Conservation (phyloP, 2,329 filamentous ascomycete species). For the Hirsutella minnesotensis region DNA sequence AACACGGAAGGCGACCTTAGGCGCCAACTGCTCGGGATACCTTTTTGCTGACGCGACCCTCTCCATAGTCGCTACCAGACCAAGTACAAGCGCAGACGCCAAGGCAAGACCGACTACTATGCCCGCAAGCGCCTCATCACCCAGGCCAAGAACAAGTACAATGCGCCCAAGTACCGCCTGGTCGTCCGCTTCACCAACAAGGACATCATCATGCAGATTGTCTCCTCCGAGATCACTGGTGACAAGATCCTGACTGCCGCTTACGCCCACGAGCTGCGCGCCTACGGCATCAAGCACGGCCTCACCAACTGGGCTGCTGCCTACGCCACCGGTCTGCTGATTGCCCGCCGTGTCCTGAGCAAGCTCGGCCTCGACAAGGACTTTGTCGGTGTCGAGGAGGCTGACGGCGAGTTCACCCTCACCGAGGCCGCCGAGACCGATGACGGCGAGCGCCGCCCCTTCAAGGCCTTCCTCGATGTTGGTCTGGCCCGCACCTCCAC, state of each 20-base stretch:
- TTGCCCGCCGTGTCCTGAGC: constrained; percentile 91
- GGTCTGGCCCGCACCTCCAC: constrained; percentile 95
- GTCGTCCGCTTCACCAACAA: constrained; percentile 99
- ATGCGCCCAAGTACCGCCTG: constrained; percentile 98
- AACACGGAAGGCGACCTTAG: not conserved
- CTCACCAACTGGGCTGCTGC: constrained; percentile 99
- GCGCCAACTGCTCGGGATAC: not conserved
- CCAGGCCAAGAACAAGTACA: constrained; percentile 99
- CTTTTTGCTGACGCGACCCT: too few species aligned
- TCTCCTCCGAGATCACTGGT: constrained; percentile 89
- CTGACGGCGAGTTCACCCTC: constrained; percentile 89
- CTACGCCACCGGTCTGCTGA: constrained; percentile 91
- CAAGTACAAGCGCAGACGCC: constrained; percentile 95
- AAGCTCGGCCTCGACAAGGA: constrained; percentile 92
- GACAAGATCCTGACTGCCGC: constrained; percentile 93
- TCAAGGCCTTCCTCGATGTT: constrained; percentile 98
- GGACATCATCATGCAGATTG: constrained; percentile 97
- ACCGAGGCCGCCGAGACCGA: constrained; percentile 89
- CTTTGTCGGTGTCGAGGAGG: constrained; percentile 93
- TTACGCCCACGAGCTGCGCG: constrained; percentile 95
- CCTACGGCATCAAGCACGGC: constrained; percentile 96
- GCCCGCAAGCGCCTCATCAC: constrained; percentile 98
- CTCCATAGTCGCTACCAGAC: constrained; percentile 84
- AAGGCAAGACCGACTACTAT: constrained; percentile 99
- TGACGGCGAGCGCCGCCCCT: constrained; percentile 88